Conservation (phyloP, 208 protist genomes). For the Leishmania mexicana region DNA sequence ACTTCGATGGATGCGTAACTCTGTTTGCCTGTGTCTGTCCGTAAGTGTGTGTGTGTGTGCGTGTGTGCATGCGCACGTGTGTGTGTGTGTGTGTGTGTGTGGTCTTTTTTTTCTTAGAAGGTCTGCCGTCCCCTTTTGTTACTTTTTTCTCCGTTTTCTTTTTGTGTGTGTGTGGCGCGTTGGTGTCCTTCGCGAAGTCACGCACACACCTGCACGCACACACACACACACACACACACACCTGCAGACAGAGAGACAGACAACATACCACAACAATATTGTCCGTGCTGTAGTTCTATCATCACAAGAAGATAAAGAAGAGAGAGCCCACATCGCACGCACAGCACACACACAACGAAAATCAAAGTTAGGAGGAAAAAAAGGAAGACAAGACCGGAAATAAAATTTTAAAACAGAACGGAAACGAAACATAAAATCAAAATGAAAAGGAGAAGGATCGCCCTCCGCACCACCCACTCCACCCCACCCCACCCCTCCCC, state of each 20-base stretch:
- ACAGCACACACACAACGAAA: neutral
- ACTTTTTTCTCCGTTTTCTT: too few relatives aligned
- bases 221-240: neutral
- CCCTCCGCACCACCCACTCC: neutral
- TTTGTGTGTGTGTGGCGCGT: too few relatives aligned
- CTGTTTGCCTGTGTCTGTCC: neutral
- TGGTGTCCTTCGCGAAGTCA: neutral
- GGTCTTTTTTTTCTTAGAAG: neutral
- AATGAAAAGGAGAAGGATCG: slow-evolving; percentile 7
- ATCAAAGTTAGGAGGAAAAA: neutral
- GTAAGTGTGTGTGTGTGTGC: neutral
- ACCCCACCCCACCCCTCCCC: neutral
- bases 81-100: neutral
- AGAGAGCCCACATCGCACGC: neutral
- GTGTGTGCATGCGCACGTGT: neutral
- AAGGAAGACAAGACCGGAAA: neutral
- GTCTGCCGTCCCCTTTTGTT: neutral
- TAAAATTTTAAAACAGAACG: slow-evolving; percentile 1
- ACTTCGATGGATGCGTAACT: neutral
- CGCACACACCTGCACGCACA: neutral
- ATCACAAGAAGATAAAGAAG: too few relatives aligned
- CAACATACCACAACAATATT: too few relatives aligned
- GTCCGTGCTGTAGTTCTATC: too few relatives aligned
- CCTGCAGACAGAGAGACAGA: neutral
- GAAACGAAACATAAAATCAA: slow-evolving; percentile 12